Evolutionary conservation across 768 basidiomycete species (phyloP).

Genomic region (Cystoderma amianthinum): DNA sequence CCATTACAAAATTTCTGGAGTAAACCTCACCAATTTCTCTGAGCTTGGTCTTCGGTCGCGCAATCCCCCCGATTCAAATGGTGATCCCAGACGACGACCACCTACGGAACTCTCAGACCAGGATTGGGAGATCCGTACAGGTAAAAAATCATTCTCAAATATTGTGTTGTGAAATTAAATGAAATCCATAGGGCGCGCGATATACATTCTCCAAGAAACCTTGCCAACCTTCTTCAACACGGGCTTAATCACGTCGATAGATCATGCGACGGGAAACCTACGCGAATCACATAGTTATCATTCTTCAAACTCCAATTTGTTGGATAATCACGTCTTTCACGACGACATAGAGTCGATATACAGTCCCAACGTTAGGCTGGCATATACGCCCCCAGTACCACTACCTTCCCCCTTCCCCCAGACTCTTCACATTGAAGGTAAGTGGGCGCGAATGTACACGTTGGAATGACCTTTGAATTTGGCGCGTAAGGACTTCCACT

Average conservation of each 20-base stretch:
- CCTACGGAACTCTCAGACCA: conserved; percentile 46
- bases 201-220: conserved; percentile 60
- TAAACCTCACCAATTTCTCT: conserved; percentile 10
- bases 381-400: conserved; percentile 61
- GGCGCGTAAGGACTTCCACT: conserved; percentile 52
- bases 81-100: conserved; percentile 15
- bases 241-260: conserved; percentile 55
- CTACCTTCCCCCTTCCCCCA: conserved; percentile 67
- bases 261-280: conserved; percentile 35
- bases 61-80: conserved; percentile 25
- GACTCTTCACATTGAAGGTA: conserved; percentile 68
- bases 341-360: conserved; percentile 46
- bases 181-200: conserved; percentile 51
- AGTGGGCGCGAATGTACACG: conserved; percentile 5
- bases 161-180: conserved; percentile 1
- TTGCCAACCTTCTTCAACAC: conserved; percentile 65
- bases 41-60: conserved; percentile 26
- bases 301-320: conserved; percentile 19
- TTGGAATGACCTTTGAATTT: neutral
- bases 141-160: conserved; percentile 22
- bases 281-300: conserved; percentile 13
- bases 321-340: conserved; percentile 18
- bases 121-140: conserved; percentile 77
- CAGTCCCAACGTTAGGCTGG: conserved; percentile 52
- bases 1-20: neutral